Conservation (phyloP, 805 yeast genomes). For the Candida dajiaensis region DNA sequence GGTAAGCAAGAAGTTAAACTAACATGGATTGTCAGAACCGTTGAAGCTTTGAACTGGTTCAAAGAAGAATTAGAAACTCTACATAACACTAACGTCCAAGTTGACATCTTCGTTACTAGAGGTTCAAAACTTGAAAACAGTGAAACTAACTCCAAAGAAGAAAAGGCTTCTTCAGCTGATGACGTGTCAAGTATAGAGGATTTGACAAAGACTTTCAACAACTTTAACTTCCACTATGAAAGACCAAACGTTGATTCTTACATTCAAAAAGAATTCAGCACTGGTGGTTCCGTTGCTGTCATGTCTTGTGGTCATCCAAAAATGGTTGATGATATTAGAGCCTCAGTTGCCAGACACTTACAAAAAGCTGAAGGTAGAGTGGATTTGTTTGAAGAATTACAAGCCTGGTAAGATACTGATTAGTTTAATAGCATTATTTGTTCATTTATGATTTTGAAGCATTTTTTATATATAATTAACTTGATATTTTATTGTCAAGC, state of each 20-base stretch:
- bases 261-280: slow-evolving; percentile 26
- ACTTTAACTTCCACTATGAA: slow-evolving; percentile 31
- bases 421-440: too few species aligned
- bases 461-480: too few species aligned
- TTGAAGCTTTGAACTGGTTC: slow-evolving; percentile 44
- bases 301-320: slow-evolving; percentile 58
- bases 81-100: slow-evolving; percentile 21
- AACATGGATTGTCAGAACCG: slow-evolving; percentile 57
- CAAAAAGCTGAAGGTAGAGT: slow-evolving; percentile 40
- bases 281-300: slow-evolving; percentile 38
- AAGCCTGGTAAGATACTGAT: slow-evolving; percentile 75
- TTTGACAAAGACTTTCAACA: neutral
- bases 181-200: neutral
- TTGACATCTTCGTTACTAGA: slow-evolving; percentile 34
- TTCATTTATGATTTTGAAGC: too few species aligned
- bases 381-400: slow-evolving; percentile 71
- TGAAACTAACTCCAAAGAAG: neutral
- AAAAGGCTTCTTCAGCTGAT: slow-evolving; percentile 5
- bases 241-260: slow-evolving; percentile 42
- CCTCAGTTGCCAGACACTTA: slow-evolving; percentile 35
- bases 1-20: slow-evolving; percentile 33
- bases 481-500: too few species aligned
- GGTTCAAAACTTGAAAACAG: neutral
- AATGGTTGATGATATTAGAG: slow-evolving; percentile 53
- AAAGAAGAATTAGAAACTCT: slow-evolving; percentile 34